Conservation (phyloP, 495 filamentous ascomycete species). For the Xylaria flabelliformis region DNA sequence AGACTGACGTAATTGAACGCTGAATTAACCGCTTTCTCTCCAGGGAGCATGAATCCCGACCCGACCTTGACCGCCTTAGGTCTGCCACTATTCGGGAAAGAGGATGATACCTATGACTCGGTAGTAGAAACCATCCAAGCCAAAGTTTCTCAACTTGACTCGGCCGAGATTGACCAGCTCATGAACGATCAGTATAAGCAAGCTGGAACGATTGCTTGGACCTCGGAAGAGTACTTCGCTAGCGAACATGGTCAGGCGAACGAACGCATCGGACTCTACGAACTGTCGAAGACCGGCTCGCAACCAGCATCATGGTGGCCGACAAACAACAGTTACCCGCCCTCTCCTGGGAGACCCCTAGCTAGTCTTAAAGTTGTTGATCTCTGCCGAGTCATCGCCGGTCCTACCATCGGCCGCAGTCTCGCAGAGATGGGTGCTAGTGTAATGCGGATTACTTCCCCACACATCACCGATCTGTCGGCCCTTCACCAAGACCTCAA, state of each 20-base stretch:
- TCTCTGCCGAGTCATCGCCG: constrained; percentile 64
- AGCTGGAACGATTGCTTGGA: constrained; percentile 44
- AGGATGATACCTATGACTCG: constrained; percentile 17
- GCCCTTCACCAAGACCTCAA: constrained; percentile 54
- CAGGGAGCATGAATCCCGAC: constrained; percentile 52
- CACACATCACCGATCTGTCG: constrained; percentile 53
- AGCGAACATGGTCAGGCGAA: constrained; percentile 56
- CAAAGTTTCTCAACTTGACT: constrained; percentile 19
- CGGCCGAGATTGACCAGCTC: constrained; percentile 22
- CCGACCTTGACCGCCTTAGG: constrained; percentile 34
- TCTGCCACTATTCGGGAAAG: constrained; percentile 13
- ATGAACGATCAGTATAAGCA: constrained; percentile 51
- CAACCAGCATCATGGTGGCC: constrained; percentile 42
- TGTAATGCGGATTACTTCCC: constrained; percentile 63
- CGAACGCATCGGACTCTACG: constrained; percentile 53
- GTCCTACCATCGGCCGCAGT: constrained; percentile 54
- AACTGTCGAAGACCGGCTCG: constrained; percentile 38
- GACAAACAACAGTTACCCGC: constrained; percentile 37
- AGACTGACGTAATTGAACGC: not conserved
- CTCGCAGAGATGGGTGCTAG: constrained; percentile 65
- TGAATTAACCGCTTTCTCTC: not conserved
- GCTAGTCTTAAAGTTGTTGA: constrained; percentile 65
- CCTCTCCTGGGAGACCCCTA: constrained; percentile 52
- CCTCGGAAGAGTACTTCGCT: constrained; percentile 47
- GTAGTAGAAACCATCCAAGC: constrained; percentile 18